A percentile compares a stretch with the other conserved stretches of the same genome.
Evolutionary conservation across 2,329 filamentous ascomycete species (phyloP).

Genomic region (Dactylellina sp.): DNA sequence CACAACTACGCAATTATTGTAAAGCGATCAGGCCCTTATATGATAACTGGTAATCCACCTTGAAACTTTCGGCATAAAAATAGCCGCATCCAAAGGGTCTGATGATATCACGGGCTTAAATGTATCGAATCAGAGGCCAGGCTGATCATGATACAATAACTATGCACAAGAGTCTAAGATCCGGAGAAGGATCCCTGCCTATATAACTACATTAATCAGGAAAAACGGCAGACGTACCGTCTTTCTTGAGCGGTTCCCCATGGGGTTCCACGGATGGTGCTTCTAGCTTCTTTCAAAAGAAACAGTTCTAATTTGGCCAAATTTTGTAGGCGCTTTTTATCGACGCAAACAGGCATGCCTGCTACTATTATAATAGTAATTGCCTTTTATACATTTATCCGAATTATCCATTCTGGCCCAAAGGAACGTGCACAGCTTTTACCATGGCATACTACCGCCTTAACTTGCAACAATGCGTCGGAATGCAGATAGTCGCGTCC

Average conservation of each 20-base stretch:
- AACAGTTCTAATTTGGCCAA: not conserved
- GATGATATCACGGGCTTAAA: conserved; percentile 12
- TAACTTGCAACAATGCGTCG: conserved; percentile 33
- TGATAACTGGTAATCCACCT: not conserved
- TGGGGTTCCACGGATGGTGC: not conserved
- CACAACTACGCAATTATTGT: too few species aligned
- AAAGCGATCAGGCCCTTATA: too few species aligned
- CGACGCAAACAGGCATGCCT: conserved; percentile 1
- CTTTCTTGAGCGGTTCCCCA: conserved; percentile 1
- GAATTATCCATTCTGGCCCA: conserved; percentile 50
- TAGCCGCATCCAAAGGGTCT: not conserved
- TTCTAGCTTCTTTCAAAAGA: too few species aligned
- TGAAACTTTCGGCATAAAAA: not conserved
- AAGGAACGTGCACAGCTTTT: conserved; percentile 32
- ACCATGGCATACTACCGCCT: conserved; percentile 45
- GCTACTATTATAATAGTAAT: conserved; percentile 26
- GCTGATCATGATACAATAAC: not conserved
- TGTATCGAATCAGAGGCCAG: conserved; percentile 14
- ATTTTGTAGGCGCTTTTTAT: not conserved
- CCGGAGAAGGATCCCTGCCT: conserved; percentile 28
- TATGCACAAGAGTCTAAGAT: conserved; percentile 4
- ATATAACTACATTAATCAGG: conserved; percentile 36
- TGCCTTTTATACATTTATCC: conserved; percentile 55
- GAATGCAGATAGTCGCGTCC: conserved; percentile 38
- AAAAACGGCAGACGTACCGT: conserved; percentile 52